Conservation (phyloP, 1,139 yeast species). For the Magnusiomyces ingens region DNA sequence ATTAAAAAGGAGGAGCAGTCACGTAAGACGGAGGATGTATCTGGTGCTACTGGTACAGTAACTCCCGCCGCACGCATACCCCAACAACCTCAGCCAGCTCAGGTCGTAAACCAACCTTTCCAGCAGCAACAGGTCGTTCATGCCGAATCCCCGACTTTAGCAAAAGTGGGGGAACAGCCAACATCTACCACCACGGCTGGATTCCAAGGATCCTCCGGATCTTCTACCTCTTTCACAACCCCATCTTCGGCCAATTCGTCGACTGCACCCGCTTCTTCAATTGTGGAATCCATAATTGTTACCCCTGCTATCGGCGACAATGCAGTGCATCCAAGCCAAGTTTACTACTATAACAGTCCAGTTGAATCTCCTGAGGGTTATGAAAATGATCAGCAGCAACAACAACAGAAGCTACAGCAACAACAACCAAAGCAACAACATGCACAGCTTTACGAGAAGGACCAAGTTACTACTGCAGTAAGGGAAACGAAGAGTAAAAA, state of each 20-base stretch:
- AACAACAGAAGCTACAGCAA: not conserved
- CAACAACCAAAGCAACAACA: not conserved
- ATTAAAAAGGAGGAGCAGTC: not conserved
- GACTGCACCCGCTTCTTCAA: not conserved
- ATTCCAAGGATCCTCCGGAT: no score
- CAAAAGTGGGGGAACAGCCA: no score
- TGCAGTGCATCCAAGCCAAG: not conserved
- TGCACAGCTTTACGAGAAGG: not conserved
- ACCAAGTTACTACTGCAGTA: not conserved
- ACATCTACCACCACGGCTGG: no score
- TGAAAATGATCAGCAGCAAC: not conserved
- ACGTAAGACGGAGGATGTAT: not conserved
- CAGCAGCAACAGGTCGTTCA: no score
- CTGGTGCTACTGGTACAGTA: not conserved
- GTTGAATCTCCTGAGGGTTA: not conserved
- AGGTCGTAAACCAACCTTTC: no score
- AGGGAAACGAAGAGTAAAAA: not conserved
- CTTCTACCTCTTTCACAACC: no score
- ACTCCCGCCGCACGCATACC: not conserved
- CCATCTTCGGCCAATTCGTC: not conserved
- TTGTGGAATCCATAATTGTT: not conserved
- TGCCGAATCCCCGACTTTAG: no score
- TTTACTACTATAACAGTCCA: not conserved
- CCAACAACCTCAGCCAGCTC: not conserved
- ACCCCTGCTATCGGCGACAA: no score